These are phyloP conservation scores for Calcarisporium arbuscula DNA, from an alignment of 2,329 filamentous ascomycete species.

Conservation along the genomic window DNA sequence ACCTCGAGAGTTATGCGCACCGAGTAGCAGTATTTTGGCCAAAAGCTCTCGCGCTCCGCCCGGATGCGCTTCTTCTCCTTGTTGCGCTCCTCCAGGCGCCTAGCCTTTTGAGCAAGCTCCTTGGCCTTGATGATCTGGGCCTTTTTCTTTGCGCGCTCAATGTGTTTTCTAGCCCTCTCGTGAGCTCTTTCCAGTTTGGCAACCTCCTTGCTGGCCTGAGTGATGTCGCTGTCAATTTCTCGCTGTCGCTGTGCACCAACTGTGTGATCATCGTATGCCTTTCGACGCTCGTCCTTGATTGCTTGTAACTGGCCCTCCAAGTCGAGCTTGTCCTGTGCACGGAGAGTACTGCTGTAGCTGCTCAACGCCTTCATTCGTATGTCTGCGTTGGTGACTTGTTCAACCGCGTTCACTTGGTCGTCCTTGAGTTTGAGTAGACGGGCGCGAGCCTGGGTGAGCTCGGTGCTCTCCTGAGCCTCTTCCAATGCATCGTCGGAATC, in stretches of 20 bases:
- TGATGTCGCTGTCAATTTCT: constrained; percentile 25
- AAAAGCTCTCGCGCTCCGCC: constrained; percentile 37
- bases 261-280: constrained; percentile 34
- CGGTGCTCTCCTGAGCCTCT: constrained; percentile 11
- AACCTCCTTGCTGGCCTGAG: constrained; percentile 25
- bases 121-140: constrained; percentile 27
- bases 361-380: constrained; percentile 36
- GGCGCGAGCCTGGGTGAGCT: constrained; percentile 17
- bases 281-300: constrained; percentile 37
- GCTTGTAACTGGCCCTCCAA: constrained; percentile 31
- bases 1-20: constrained; percentile 44
- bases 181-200: constrained; percentile 20
- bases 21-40: constrained; percentile 41
- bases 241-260: constrained; percentile 23
- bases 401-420: constrained; percentile 12
- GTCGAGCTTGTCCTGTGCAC: constrained; percentile 24
- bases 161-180: constrained; percentile 21
- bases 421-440: constrained; percentile 21
- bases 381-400: constrained; percentile 17
- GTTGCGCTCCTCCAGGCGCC: constrained; percentile 26
- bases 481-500: constrained; percentile 16
- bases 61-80: constrained; percentile 39
- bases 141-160: constrained; percentile 24
- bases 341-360: constrained; percentile 28
- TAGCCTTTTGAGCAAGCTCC: constrained; percentile 26